Base-by-base conservation (phyloP, 768 basidiomycete genomes). In the Rickenella mellea region DNA sequence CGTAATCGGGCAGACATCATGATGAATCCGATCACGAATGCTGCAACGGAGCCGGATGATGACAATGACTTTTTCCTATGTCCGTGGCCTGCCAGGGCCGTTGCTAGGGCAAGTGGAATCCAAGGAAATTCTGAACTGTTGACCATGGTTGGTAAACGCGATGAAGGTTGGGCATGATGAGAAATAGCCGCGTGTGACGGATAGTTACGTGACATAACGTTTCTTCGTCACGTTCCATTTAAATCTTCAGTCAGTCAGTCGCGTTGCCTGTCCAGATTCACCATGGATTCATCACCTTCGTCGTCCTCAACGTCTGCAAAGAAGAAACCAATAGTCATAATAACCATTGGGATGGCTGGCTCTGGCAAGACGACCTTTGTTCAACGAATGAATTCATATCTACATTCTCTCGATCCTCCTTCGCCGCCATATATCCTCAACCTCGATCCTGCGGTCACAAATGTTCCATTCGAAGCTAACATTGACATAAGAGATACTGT, bases 401-500 rank as follows among this genome's bases (percentile, higher is more conserved):
- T 98, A 36, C 88, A 94, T 63, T 71, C 81, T 0, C 62, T 64
- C 31, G 59, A 78, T 45, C 76, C 71, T 2, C 69, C 72, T 20
- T 64, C 66, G n/a, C 82, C 84, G 2, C 93, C 96, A 0, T 99
- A 99, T 62, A 83, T 97, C 58, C 74, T 99, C 60, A 99, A 99
- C 59, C 82, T 99, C 46, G 96, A 99, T 61, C 96, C 96, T 5
- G 96, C 96, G 1, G 94, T 98, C 2, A 73, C 85, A 6, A 82
- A 83, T 45, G 71, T 91, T 29, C 90, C 93, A 2, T 99, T 91
- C 56, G 89, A 92, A 45, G 80, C 93, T 21, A 98, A 98, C 59
- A 97, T 99, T 47, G 96, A 99, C 60, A 98, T 99, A 40, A 68
- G 96, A 48, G 96, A 99, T 61, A 99, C 96, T 9, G 80, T 99